These are phyloP conservation scores for Microthyrium microscopicum DNA, from an alignment of 2,329 filamentous ascomycete species.

Conservation along the genomic window DNA sequence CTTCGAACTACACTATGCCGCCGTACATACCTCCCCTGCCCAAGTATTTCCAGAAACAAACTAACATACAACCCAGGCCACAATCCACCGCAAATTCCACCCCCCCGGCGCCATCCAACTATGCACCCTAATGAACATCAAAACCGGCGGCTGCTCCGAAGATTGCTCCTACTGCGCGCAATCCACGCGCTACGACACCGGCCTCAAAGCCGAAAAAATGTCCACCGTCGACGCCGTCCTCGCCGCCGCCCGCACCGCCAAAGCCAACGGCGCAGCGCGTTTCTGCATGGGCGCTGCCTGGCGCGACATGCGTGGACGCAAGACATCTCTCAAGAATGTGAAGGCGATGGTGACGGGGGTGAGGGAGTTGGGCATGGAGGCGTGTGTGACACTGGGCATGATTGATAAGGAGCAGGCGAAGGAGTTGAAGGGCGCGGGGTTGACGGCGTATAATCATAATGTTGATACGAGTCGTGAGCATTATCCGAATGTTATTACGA, in stretches of 20 bases:
- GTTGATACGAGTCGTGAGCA: conserved; percentile 80
- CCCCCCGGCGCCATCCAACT: conserved; percentile 71
- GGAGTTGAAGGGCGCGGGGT: conserved; percentile 65
- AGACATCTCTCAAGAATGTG: conserved; percentile 68
- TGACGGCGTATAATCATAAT: conserved; percentile 92
- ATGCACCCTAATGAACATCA: conserved; percentile 94
- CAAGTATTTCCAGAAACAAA: not conserved
- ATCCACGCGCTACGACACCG: conserved; percentile 63
- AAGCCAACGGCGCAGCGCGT: conserved; percentile 68
- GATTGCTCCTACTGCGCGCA: conserved; percentile 91
- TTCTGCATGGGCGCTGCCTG: conserved; percentile 95
- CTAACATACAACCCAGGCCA: conserved; percentile 34
- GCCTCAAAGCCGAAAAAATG: conserved; percentile 64
- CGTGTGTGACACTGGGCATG: conserved; percentile 89
- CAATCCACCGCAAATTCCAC: conserved; percentile 72
- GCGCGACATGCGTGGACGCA: conserved; percentile 85
- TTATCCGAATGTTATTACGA: conserved; percentile 75
- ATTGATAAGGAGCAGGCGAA: conserved; percentile 66
- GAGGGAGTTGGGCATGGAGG: conserved; percentile 69
- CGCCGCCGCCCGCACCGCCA: conserved; percentile 57
- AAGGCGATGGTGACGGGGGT: conserved; percentile 76
- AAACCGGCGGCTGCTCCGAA: conserved; percentile 80
- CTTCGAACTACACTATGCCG: conserved; percentile 60
- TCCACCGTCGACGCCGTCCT: conserved; percentile 68
- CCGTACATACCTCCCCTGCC: conserved; percentile 30